Evolutionary conservation across 441 rosid species (phyloP).

Genomic region (Populus trichocarpa): DNA sequence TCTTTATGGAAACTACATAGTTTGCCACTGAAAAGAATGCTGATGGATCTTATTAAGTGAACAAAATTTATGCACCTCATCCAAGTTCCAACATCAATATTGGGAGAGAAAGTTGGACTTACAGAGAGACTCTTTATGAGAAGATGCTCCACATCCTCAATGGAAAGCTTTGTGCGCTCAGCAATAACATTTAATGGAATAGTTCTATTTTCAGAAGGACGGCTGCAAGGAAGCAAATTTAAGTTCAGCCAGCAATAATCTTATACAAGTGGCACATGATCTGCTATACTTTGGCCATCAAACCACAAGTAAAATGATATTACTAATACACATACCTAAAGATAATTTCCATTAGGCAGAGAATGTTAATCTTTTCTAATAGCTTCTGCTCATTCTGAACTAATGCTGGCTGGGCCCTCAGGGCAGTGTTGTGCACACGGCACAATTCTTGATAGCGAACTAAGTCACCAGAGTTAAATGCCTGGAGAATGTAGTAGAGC

Average conservation of each 20-base stretch:
- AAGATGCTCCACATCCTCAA: conserved; percentile 94
- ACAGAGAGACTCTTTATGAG: conserved; percentile 94
- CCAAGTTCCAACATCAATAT: not conserved
- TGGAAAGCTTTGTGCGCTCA: conserved; percentile 69
- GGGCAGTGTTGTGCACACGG: conserved; percentile 71
- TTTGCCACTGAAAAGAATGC: not conserved
- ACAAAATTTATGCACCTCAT: too few species aligned
- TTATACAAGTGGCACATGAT: not conserved
- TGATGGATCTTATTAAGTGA: not conserved
- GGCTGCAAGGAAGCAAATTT: conserved; percentile 53
- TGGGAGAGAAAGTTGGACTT: conserved; percentile 23
- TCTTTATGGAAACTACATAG: not conserved
- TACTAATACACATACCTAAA: conserved; percentile 57
- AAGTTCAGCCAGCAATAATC: conserved; percentile 2
- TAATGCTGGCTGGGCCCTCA: conserved; percentile 89
- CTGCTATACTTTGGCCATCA: not conserved
- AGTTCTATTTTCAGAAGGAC: conserved; percentile 89
- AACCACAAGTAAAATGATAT: conserved; percentile 6
- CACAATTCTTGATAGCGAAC: conserved; percentile 81
- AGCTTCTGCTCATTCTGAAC: conserved; percentile 85
- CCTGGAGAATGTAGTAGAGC: conserved; percentile 92
- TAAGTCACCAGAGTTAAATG: conserved; percentile 86
- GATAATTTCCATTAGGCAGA: conserved; percentile 94
- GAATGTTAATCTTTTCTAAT: conserved; percentile 90
- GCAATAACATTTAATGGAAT: conserved; percentile 81